A percentile compares a stretch with the other conserved stretches of the same genome.
Evolutionary conservation across 768 basidiomycete genomes (phyloP).

Genomic region (Naganishia onofrii): DNA sequence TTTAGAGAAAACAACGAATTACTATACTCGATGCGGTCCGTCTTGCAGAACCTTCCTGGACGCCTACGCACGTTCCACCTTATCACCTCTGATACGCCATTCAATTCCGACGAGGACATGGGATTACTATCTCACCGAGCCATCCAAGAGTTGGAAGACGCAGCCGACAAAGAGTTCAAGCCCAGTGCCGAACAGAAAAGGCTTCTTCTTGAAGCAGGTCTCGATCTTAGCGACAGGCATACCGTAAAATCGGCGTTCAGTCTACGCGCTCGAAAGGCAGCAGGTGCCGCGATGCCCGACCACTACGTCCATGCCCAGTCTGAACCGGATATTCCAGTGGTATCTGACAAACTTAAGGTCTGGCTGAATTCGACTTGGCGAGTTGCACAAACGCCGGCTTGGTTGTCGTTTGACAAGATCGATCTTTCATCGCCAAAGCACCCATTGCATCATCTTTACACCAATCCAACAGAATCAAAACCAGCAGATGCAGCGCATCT

Average conservation of each 20-base stretch:
- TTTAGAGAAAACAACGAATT: conserved; percentile 50
- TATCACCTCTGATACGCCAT: conserved; percentile 42
- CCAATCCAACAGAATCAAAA: conserved; percentile 7
- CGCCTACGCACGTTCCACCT: conserved; percentile 42
- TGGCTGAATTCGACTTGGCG: conserved; percentile 40
- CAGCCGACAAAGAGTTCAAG: conserved; percentile 17
- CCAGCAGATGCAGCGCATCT: conserved; percentile 23
- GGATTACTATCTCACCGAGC: conserved; percentile 33
- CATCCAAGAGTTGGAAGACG: conserved; percentile 34
- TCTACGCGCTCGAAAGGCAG: conserved; percentile 2
- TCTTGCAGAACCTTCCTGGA: conserved; percentile 44
- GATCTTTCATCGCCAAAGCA: conserved; percentile 41
- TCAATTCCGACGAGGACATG: conserved; percentile 35
- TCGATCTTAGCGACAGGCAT: not conserved
- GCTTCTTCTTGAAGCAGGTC: conserved; percentile 1
- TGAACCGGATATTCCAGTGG: not conserved
- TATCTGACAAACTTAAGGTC: conserved; percentile 32
- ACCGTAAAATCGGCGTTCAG: conserved; percentile 11
- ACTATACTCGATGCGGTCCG: conserved; percentile 47
- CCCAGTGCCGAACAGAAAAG: conserved; percentile 1
- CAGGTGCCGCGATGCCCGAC: conserved; percentile 3
- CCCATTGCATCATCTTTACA: conserved; percentile 40
- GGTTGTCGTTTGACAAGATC: conserved; percentile 43
- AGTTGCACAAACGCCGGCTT: conserved; percentile 44
- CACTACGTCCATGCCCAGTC: not conserved